These are phyloP conservation scores for Xylariaceae sp. DNA, from an alignment of 2,329 filamentous ascomycete species.

Conservation along the genomic window DNA sequence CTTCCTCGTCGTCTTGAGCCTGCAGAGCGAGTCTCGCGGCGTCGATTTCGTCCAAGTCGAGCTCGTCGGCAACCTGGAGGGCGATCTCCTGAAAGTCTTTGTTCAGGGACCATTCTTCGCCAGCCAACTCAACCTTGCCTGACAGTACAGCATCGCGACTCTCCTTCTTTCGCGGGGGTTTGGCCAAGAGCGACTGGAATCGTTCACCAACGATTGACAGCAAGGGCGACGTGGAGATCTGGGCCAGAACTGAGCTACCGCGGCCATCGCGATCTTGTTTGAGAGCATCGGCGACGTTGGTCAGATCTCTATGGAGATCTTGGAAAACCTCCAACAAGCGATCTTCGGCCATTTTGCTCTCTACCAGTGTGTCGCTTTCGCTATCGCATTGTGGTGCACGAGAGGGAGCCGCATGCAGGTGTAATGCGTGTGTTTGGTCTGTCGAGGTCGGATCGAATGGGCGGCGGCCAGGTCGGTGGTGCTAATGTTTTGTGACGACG, in stretches of 20 bases:
- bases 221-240: constrained; percentile 22
- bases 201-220: constrained; percentile 64
- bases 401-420: constrained; percentile 3
- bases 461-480: no score
- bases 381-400: constrained; percentile 42
- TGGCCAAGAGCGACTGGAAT: constrained; percentile 70
- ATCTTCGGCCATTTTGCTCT: constrained; percentile 63
- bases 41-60: constrained; percentile 86
- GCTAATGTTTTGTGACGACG: no score
- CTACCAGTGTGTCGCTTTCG: constrained; percentile 12
- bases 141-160: constrained; percentile 69
- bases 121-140: constrained; percentile 70
- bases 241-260: constrained; percentile 44
- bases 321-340: constrained; percentile 73
- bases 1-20: constrained; percentile 63
- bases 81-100: constrained; percentile 80
- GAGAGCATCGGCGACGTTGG: constrained; percentile 68
- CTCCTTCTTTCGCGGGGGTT: constrained; percentile 67
- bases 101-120: constrained; percentile 75
- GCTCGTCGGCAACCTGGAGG: constrained; percentile 77
- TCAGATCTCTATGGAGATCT: constrained; percentile 80
- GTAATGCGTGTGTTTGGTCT: background rate
- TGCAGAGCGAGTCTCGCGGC: constrained; percentile 73
- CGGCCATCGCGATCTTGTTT: constrained; percentile 60
- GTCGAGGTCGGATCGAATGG: no score